phyloP scores from a whole-genome alignment of 345 rosid genomes.

The Draba incana region DNA sequence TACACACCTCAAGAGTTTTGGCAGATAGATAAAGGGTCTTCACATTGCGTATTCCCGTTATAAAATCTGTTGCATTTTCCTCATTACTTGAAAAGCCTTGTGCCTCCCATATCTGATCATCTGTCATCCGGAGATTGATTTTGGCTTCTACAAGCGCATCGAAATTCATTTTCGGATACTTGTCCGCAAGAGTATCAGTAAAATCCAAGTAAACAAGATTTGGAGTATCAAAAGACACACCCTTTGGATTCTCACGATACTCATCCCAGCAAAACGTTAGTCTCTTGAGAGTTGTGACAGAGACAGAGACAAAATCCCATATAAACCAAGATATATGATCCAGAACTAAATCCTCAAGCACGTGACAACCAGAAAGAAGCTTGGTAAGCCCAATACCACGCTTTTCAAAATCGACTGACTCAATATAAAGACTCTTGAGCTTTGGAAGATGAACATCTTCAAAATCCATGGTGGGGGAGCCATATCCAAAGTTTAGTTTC shows the following conservation, averaged over 20 bases:
- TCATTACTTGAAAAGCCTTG: background rate
- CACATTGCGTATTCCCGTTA: conserved; percentile 8
- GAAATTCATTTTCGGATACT: conserved; percentile 7
- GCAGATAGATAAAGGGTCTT: conserved; percentile 10
- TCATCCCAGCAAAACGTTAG: background rate
- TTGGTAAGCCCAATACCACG: background rate
- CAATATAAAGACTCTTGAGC: background rate
- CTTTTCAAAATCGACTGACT: background rate
- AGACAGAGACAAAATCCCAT: background rate
- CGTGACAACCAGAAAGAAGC: conserved; percentile 19
- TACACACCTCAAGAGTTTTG: conserved; percentile 14
- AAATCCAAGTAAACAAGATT: conserved; percentile 16
- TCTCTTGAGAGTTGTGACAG: conserved; percentile 21
- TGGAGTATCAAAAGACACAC: background rate
- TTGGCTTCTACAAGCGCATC: conserved; percentile 18
- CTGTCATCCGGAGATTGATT: background rate
- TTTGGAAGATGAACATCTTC: conserved; percentile 22
- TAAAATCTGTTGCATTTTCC: conserved; percentile 3
- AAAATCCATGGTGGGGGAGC: background rate
- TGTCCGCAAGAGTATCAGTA: background rate
- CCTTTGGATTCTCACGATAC: background rate
- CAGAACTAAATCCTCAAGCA: conserved; percentile 16
- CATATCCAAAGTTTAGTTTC: background rate
- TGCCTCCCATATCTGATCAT: background rate
- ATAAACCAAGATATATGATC: background rate